Evolutionary conservation across 2,329 filamentous ascomycete species (phyloP).

Genomic region (Emericellopsis cladophorae): DNA sequence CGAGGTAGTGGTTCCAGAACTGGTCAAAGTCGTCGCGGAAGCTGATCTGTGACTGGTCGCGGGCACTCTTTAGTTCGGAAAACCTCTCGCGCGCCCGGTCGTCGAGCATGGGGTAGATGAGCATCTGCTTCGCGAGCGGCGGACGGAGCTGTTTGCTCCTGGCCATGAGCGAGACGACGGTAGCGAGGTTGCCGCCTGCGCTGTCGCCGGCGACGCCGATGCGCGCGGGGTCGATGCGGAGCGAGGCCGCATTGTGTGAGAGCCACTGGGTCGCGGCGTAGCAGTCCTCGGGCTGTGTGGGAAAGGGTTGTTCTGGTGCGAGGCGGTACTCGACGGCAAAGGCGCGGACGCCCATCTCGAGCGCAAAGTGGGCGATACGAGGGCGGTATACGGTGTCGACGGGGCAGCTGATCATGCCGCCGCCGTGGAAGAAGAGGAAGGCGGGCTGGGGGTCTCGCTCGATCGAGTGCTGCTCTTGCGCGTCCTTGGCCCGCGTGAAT

Average conservation of each 20-base stretch:
- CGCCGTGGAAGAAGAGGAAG: conserved; percentile 25
- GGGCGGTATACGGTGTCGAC: conserved; percentile 10
- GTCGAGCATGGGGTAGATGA: conserved; percentile 21
- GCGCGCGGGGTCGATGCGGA: conserved; percentile 8
- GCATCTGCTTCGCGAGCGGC: conserved; percentile 16
- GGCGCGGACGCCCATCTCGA: conserved; percentile 16
- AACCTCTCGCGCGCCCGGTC: conserved; percentile 8
- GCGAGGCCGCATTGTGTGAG: conserved; percentile 6
- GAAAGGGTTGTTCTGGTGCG: conserved; percentile 25
- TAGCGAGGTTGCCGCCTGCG: conserved; percentile 9
- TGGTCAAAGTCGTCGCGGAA: conserved; percentile 10
- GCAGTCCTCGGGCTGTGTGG: conserved; percentile 21
- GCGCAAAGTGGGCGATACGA: conserved; percentile 11
- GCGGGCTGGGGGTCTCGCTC: conserved; percentile 8
- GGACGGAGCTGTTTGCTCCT: conserved; percentile 12
- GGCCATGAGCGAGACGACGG: conserved; percentile 24
- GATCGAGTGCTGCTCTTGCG: neutral
- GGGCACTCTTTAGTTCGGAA: conserved; percentile 7
- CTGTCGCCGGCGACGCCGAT: conserved; percentile 10
- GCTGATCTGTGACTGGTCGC: conserved; percentile 5
- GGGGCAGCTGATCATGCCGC: conserved; percentile 21
- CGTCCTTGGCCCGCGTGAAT: neutral
- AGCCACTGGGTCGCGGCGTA: conserved; percentile 16
- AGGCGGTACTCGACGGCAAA: conserved; percentile 27
- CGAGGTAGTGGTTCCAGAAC: neutral